phyloP scores from a whole-genome alignment of 495 filamentous ascomycete genomes.

The Aspergillus conjunctus region DNA sequence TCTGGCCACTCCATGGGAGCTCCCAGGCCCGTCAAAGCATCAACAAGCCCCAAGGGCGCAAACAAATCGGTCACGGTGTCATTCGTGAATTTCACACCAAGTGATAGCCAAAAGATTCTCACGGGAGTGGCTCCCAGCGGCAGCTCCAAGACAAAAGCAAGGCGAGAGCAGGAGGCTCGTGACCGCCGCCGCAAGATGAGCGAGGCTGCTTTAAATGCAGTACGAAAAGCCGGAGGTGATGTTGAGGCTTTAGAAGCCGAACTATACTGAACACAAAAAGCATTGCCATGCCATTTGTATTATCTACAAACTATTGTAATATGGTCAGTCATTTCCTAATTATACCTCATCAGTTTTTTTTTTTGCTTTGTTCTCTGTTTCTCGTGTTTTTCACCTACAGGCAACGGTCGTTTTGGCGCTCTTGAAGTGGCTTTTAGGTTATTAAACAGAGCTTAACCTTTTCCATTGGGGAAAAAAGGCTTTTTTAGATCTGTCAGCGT shows the following conservation, averaged over 20 bases:
- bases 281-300: conserved; percentile 15
- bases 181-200: conserved; percentile 77
- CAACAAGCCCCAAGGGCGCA: conserved; percentile 37
- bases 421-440: not conserved
- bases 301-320: conserved; percentile 11
- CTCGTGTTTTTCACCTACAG: conserved; percentile 11
- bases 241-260: conserved; percentile 55
- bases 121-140: conserved; percentile 90
- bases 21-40: conserved; percentile 40
- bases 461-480: conserved; percentile 8
- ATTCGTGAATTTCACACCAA: conserved; percentile 92
- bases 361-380: conserved; percentile 15
- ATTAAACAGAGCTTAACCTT: not conserved
- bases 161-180: conserved; percentile 80
- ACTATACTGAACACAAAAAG: conserved; percentile 34
- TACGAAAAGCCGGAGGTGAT: conserved; percentile 81
- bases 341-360: conserved; percentile 8
- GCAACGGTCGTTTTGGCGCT: conserved; percentile 35
- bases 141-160: conserved; percentile 88
- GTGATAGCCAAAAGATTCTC: conserved; percentile 78
- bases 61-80: conserved; percentile 54
- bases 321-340: conserved; percentile 12
- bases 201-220: conserved; percentile 70
- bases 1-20: conserved; percentile 39
- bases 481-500: conserved; percentile 11